Evolutionary conservation across 495 filamentous ascomycete species (phyloP), one percentile per base, ranked within the genome.

Genomic region (Aspergillus homomorphus): DNA sequence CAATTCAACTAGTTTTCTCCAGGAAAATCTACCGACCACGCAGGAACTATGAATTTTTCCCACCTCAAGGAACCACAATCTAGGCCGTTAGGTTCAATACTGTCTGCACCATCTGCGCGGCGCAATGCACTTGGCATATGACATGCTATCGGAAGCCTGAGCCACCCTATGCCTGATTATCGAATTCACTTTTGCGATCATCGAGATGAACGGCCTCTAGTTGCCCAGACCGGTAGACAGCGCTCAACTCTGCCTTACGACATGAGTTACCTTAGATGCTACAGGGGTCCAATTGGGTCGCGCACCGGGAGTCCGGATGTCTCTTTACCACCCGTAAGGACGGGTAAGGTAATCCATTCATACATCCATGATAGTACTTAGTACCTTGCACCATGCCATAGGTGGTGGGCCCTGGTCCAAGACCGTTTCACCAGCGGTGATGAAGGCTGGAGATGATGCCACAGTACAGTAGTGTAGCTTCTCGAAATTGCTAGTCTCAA

Each of bases 391-490:
- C 46, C 54, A 57, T 58, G 46, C 58, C 46, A 53, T 41, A 56
- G 44, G 18, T 21, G 33, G 55, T 58, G 56, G 56, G 52, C 56
- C 60, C 50, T 15, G 9, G 19, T 30, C 26, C 18, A 50, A 48
- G 51, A 52, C 60, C 45, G 56, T 62, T 62, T 58, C 56, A 55
- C 48, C 48, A 51, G 24, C 30, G 48, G 24, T 30, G 48, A 30
- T 2, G 48, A 30, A 1, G 22, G 18, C 19, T 20, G 6, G 28
- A 50, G 23, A 18, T 51, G 33, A 38, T 38, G 33, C 33, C 33
- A 38, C 33, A 51, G 24, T 30, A 24, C 48, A 51, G 48, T 51
- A 24, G 45, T 48, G 46, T 24, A 14, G 22, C 23, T 51, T 51
- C 24, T 51, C 48, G 48, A 51, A 51, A 51, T 51, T 51, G 48